Percentiles rank a stretch among this genome's conserved stretches.
Evolutionary conservation across 305 asterid genomes (phyloP).

Genomic region (Fraxinus dipetala): DNA sequence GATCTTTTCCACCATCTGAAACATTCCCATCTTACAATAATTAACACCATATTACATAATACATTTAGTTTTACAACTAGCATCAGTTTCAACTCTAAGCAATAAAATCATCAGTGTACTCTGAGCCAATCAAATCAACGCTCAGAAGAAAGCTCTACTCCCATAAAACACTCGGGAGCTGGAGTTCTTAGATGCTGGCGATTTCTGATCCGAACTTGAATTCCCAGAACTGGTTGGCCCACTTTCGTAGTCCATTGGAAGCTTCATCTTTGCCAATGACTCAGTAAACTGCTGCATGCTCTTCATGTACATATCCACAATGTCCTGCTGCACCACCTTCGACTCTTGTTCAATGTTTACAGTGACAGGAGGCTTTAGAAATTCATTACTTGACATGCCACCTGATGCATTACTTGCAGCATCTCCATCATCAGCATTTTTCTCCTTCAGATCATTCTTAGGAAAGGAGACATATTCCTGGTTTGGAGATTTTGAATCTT

Average conservation of each 20-base stretch:
- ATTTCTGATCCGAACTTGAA: constrained; percentile 61
- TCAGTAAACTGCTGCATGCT: constrained; percentile 88
- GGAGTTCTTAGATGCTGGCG: constrained; percentile 60
- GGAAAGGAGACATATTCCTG: constrained; percentile 36
- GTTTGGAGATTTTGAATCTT: constrained; percentile 30
- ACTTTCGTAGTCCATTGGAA: constrained; percentile 58
- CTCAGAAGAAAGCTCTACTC: constrained; percentile 65
- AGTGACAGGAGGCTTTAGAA: constrained; percentile 33
- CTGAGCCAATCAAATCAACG: background rate
- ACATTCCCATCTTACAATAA: constrained; percentile 32
- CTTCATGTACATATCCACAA: constrained; percentile 76
- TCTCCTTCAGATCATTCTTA: constrained; percentile 31
- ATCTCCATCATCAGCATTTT: constrained; percentile 24
- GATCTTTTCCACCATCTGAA: constrained; percentile 26
- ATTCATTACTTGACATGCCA: constrained; percentile 20
- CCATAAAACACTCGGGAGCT: constrained; percentile 78
- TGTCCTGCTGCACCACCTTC: constrained; percentile 66
- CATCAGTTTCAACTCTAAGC: constrained; percentile 23
- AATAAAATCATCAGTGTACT: background rate
- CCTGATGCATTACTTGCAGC: constrained; percentile 30
- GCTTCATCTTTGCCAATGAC: constrained; percentile 80
- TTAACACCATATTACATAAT: constrained; percentile 32
- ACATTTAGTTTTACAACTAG: constrained; percentile 35
- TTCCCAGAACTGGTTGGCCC: constrained; percentile 69
- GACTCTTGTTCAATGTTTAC: constrained; percentile 42